These are phyloP conservation scores for Kuraishia floccosa DNA, from an alignment of 805 yeast species.

Conservation along the genomic window DNA sequence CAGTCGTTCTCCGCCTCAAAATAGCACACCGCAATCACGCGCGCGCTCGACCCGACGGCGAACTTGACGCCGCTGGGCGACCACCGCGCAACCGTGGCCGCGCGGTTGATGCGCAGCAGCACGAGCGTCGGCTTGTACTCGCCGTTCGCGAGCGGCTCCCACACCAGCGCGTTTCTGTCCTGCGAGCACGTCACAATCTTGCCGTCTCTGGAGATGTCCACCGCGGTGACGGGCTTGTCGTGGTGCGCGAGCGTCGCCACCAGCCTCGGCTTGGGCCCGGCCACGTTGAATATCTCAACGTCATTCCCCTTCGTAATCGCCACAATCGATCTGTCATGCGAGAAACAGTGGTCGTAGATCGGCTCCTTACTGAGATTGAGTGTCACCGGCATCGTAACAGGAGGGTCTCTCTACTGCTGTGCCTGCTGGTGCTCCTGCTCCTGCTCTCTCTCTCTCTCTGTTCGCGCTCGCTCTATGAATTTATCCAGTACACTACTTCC, in stretches of 20 bases:
- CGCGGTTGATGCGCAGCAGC: conserved; percentile 82
- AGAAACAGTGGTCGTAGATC: conserved; percentile 85
- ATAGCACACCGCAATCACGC: conserved; percentile 91
- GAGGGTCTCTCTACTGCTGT: conserved; percentile 27
- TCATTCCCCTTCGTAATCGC: conserved; percentile 76
- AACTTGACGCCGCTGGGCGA: conserved; percentile 91
- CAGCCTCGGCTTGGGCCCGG: conserved; percentile 45
- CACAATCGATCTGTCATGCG: conserved; percentile 47
- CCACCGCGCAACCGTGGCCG: conserved; percentile 94
- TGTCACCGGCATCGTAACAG: conserved; percentile 23
- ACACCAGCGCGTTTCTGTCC: conserved; percentile 94
- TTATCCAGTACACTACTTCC: too few species aligned
- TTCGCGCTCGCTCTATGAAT: too few species aligned
- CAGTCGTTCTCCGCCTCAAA: conserved; percentile 94
- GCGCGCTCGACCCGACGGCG: conserved; percentile 94
- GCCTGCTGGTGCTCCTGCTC: too few species aligned
- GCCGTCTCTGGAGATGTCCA: conserved; percentile 82
- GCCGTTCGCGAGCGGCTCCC: conserved; percentile 66
- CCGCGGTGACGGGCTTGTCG: conserved; percentile 89
- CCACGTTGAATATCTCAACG: conserved; percentile 63
- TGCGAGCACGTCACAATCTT: conserved; percentile 94
- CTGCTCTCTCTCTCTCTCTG: too few species aligned
- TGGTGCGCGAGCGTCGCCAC: conserved; percentile 68
- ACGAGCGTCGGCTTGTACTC: conserved; percentile 80
- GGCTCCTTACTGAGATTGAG: conserved; percentile 74